These are phyloP conservation scores for Annulohypoxylon nitens DNA, from an alignment of 495 filamentous ascomycete species.

Conservation along the genomic window DNA sequence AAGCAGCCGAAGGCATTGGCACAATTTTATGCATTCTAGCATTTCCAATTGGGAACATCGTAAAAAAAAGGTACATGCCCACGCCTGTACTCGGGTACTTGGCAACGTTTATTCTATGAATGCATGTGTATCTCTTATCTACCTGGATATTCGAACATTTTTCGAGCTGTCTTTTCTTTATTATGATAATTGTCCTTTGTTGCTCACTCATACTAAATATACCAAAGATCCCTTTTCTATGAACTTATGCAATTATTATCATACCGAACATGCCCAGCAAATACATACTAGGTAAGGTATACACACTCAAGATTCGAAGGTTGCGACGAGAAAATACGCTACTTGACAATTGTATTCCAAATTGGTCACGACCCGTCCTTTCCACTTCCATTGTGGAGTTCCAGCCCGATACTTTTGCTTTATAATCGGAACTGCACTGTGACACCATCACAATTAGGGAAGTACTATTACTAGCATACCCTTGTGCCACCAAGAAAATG, in stretches of 20 bases:
- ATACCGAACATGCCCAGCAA: background rate
- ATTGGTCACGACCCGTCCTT: constrained; percentile 1
- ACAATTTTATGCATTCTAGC: constrained; percentile 40
- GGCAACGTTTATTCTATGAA: background rate
- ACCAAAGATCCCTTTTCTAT: background rate
- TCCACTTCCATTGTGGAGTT: constrained; percentile 2
- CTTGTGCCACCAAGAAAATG: constrained; percentile 41
- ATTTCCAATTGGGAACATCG: background rate
- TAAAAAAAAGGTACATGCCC: background rate
- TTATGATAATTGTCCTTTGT: background rate
- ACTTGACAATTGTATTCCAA: background rate
- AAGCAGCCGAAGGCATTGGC: constrained; percentile 42
- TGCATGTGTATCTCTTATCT: background rate
- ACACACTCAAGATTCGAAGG: too few species aligned
- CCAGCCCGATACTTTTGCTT: constrained; percentile 18
- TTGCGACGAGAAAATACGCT: background rate
- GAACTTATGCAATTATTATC: background rate
- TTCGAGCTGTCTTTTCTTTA: background rate
- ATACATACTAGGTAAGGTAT: background rate
- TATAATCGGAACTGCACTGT: constrained; percentile 35
- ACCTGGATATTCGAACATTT: background rate
- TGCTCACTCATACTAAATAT: background rate
- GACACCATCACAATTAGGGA: constrained; percentile 27
- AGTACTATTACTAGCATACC: constrained; percentile 26
- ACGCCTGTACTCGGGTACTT: background rate